Conservation (phyloP, 352 stramenopile species). For the Thraustotheca clavata region DNA sequence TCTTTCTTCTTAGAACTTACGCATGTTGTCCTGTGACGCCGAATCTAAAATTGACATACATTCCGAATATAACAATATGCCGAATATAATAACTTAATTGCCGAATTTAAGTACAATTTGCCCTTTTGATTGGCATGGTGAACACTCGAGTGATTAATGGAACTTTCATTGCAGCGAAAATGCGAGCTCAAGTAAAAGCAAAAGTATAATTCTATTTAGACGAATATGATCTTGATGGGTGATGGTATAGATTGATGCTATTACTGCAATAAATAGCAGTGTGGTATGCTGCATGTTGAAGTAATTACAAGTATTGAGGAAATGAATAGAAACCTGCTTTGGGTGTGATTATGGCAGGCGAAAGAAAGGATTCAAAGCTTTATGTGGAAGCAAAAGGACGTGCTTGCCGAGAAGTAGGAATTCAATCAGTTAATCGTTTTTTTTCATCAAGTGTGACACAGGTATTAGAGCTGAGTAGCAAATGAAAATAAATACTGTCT, state of each 20-base stretch:
- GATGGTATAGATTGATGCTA: slow-evolving; percentile 2
- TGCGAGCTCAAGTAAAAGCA: slow-evolving; percentile 49
- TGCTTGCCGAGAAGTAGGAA: slow-evolving; percentile 91
- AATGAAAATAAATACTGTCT: too few species aligned
- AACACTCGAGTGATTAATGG: slow-evolving; percentile 28
- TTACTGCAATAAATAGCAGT: background rate
- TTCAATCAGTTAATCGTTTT: slow-evolving; percentile 85
- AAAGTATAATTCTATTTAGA: too few species aligned
- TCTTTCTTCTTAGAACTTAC: background rate
- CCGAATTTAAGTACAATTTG: background rate
- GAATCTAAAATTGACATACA: too few species aligned
- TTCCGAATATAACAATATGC: too few species aligned
- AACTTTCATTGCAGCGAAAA: slow-evolving; percentile 43
- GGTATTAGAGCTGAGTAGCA: slow-evolving; percentile 28
- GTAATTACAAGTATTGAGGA: background rate
- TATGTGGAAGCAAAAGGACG: slow-evolving; percentile 99
- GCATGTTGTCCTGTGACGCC: too few species aligned
- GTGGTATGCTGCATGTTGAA: background rate
- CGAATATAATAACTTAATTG: background rate
- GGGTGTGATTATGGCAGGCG: slow-evolving; percentile 97
- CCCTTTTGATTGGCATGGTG: background rate
- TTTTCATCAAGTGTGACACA: slow-evolving; percentile 54
- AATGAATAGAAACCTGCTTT: slow-evolving; percentile 82
- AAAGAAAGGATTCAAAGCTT: slow-evolving; percentile 92
- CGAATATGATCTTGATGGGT: background rate